phyloP scores from a whole-genome alignment of 176 grass and related monocot genomes.

The Echinochloa phyllopogon region DNA sequence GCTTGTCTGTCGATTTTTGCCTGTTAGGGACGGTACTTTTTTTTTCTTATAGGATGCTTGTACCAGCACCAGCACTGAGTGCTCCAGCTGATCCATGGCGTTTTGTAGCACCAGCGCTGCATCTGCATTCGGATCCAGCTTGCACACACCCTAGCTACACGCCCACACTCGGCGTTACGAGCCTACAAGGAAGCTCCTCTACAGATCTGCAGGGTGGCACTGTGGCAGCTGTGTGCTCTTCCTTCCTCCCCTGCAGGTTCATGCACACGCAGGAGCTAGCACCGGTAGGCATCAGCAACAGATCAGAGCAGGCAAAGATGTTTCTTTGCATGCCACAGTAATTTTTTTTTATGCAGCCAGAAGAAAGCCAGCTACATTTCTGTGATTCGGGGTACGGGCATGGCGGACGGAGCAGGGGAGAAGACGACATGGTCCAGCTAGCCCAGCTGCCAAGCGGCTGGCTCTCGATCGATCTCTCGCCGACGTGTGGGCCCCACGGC shows the following conservation, averaged over 20 bases:
- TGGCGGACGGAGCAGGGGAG: no score
- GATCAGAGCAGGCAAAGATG: background rate
- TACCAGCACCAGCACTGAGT: background rate
- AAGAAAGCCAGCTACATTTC: background rate
- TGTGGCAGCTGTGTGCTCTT: background rate
- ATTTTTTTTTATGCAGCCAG: no score
- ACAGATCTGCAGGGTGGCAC: background rate
- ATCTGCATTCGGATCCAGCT: conserved; percentile 12
- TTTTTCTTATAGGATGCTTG: background rate
- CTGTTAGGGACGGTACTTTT: no score
- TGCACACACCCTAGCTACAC: background rate
- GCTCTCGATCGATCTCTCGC: background rate
- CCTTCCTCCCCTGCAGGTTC: background rate
- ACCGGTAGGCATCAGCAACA: background rate
- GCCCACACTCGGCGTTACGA: background rate
- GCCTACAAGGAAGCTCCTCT: background rate
- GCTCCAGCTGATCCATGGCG: conserved; percentile 20
- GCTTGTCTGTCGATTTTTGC: no score
- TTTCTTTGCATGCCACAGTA: background rate
- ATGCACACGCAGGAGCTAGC: background rate
- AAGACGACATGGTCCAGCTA: no score
- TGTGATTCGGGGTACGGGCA: background rate
- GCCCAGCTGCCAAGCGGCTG: conserved; percentile 4
- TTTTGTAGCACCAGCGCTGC: background rate
- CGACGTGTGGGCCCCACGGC: conserved; percentile 11